These are phyloP conservation scores for Solanum hybrid DNA, from an alignment of 305 asterid species.

Conservation along the genomic window DNA sequence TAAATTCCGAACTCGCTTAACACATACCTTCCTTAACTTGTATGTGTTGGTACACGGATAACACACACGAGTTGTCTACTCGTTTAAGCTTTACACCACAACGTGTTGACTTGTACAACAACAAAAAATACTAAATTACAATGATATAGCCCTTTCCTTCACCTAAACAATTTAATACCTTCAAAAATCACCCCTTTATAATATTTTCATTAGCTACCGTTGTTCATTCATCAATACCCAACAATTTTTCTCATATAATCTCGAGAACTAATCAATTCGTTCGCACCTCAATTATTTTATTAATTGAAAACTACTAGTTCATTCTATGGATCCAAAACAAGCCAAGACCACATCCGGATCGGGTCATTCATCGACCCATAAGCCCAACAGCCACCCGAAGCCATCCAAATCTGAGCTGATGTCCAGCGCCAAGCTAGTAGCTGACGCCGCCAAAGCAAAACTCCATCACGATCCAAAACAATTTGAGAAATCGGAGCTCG, in stretches of 20 bases:
- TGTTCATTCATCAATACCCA: neutral
- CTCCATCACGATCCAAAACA: slow-evolving; percentile 28
- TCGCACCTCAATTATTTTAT: neutral
- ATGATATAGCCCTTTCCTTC: neutral
- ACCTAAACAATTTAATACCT: neutral
- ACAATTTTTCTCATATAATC: neutral
- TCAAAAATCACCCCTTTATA: neutral
- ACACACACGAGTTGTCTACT: neutral
- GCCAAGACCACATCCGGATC: neutral
- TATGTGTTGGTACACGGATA: neutral
- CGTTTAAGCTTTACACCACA: neutral
- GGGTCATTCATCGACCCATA: neutral
- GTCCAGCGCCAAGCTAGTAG: slow-evolving; percentile 64
- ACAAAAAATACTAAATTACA: neutral
- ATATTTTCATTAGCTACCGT: neutral
- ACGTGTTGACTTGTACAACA: neutral
- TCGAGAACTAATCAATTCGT: fast-evolving
- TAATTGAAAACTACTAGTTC: neutral
- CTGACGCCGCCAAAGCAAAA: slow-evolving; percentile 41
- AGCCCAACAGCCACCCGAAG: slow-evolving; percentile 9
- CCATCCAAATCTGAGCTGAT: slow-evolving; percentile 48
- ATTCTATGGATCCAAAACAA: neutral
- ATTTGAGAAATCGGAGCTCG: slow-evolving; percentile 36
- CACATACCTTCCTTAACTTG: neutral
- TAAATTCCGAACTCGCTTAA: fast-evolving